Conservation (phyloP, 2,329 filamentous ascomycete species). For the Didymella keratinophila region DNA sequence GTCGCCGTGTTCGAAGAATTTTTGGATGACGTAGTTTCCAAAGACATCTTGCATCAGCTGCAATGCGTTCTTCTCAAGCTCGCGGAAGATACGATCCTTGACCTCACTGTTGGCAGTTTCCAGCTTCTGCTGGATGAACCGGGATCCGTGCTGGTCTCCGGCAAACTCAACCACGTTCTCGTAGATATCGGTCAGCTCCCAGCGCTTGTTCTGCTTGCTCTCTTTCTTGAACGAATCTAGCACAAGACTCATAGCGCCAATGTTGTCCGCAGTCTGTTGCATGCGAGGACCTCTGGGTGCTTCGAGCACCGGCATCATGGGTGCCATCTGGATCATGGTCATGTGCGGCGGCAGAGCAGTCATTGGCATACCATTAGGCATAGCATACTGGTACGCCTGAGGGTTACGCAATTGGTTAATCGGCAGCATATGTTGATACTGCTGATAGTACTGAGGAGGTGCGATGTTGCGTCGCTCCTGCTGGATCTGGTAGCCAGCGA, state of each 20-base stretch:
- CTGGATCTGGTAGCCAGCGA: conserved; percentile 57
- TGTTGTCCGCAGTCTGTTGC: conserved; percentile 58
- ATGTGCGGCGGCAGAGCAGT: conserved; percentile 46
- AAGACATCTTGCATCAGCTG: conserved; percentile 97
- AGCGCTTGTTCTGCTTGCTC: conserved; percentile 75
- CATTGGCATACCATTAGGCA: conserved; percentile 49
- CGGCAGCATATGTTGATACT: conserved; percentile 48
- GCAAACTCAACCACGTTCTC: conserved; percentile 91
- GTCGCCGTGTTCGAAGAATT: conserved; percentile 95
- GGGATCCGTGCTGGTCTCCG: conserved; percentile 92
- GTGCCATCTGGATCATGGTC: conserved; percentile 44
- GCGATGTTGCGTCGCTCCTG: conserved; percentile 48
- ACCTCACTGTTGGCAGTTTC: conserved; percentile 94
- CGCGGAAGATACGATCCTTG: conserved; percentile 87
- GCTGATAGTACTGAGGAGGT: conserved; percentile 41
- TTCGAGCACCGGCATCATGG: conserved; percentile 49
- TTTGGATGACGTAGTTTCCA: conserved; percentile 98
- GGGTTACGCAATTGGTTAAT: conserved; percentile 47
- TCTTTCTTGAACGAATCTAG: conserved; percentile 82
- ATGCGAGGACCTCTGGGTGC: conserved; percentile 59
- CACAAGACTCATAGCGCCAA: conserved; percentile 72
- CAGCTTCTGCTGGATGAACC: conserved; percentile 93
- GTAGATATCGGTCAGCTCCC: conserved; percentile 88
- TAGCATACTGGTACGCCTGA: conserved; percentile 47
- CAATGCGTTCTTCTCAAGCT: conserved; percentile 83